These are phyloP conservation scores for Jackrogersella minutella DNA, from an alignment of 495 filamentous ascomycete species.

Conservation along the genomic window DNA sequence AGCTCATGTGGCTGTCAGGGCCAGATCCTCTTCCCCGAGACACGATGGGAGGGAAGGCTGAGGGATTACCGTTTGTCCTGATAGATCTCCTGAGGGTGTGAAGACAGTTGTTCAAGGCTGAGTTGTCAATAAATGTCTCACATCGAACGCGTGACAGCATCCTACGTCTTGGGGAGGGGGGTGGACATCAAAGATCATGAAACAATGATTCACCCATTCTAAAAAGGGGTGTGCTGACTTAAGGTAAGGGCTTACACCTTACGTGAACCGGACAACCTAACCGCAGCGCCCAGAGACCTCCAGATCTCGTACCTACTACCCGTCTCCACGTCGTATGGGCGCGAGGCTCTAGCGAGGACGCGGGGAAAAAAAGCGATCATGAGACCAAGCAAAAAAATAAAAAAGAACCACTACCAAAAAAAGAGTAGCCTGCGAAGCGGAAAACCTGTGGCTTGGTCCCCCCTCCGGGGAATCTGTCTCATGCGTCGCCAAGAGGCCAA, in stretches of 20 bases:
- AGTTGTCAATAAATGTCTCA: slow-evolving; percentile 44
- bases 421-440: too few species aligned
- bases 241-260: slow-evolving; percentile 27
- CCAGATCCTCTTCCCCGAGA: slow-evolving; percentile 33
- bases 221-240: slow-evolving; percentile 37
- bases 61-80: slow-evolving; percentile 28
- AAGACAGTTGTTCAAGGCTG: slow-evolving; percentile 44
- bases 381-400: too few species aligned
- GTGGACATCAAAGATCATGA: slow-evolving; percentile 27
- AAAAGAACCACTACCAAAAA: too few species aligned
- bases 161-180: slow-evolving; percentile 26
- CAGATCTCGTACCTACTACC: slow-evolving; percentile 32
- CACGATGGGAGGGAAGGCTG: slow-evolving; percentile 34
- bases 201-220: slow-evolving; percentile 28
- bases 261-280: background rate
- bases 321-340: slow-evolving; percentile 28
- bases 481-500: slow-evolving; percentile 30
- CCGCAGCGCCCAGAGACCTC: background rate
- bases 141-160: slow-evolving; percentile 38
- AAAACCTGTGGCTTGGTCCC: too few species aligned
- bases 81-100: slow-evolving; percentile 35
- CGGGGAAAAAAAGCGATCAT: slow-evolving; percentile 38
- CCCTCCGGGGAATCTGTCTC: slow-evolving; percentile 12
- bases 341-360: slow-evolving; percentile 35
- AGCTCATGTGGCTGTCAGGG: slow-evolving; percentile 36